Conservation (phyloP, 2,329 filamentous ascomycete genomes). For the Apiospora marii region DNA sequence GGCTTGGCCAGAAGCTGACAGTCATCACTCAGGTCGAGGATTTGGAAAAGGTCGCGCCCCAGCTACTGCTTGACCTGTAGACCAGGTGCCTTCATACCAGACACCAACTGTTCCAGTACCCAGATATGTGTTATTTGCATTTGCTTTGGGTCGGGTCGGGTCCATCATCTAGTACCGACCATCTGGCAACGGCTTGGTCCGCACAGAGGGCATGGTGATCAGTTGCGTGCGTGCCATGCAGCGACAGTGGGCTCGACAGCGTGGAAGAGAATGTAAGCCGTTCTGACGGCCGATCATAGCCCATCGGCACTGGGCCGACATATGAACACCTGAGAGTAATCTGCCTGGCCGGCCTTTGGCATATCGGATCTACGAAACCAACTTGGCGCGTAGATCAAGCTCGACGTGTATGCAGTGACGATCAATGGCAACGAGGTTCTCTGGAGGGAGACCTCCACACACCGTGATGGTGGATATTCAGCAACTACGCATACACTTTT, state of each 20-base stretch:
- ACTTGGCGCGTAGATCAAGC: constrained; percentile 16
- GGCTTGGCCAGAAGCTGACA: constrained; percentile 25
- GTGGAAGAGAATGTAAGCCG: neutral
- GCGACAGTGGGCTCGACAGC: neutral
- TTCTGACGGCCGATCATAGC: neutral
- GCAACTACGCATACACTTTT: neutral
- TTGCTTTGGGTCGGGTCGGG: neutral
- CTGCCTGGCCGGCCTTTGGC: neutral
- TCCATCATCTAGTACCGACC: neutral
- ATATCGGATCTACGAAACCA: constrained; percentile 20
- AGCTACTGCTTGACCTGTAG: constrained; percentile 81
- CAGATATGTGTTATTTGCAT: neutral
- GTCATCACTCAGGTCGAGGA: constrained; percentile 74
- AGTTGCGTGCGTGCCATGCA: neutral
- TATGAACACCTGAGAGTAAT: neutral
- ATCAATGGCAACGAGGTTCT: constrained; percentile 1
- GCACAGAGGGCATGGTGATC: neutral
- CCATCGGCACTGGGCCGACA: neutral
- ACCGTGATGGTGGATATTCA: neutral
- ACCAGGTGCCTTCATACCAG: neutral
- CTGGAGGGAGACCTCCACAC: neutral
- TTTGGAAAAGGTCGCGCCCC: constrained; percentile 85
- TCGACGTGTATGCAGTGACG: neutral
- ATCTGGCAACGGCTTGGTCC: neutral
- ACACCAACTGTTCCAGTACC: neutral